These are phyloP conservation scores for Fistulinella cinereoalba DNA, from an alignment of 1,284 basidiomycete species.

Conservation along the genomic window DNA sequence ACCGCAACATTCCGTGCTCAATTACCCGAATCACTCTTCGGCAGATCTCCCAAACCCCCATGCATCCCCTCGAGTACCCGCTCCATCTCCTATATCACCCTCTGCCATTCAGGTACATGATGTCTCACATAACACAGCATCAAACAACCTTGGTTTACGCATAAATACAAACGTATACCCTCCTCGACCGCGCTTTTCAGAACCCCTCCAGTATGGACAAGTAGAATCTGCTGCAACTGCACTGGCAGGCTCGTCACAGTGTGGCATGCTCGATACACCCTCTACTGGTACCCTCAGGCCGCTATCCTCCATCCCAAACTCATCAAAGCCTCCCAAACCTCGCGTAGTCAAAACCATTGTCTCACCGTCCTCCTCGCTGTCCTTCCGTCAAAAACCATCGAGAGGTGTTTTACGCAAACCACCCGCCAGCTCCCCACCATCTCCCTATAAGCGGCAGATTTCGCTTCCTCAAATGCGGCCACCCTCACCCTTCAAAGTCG, in stretches of 20 bases:
- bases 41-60: slow-evolving; percentile 29
- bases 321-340: slow-evolving; percentile 11
- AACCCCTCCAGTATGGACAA: background rate
- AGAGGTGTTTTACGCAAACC: slow-evolving; percentile 10
- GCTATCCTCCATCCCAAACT: background rate
- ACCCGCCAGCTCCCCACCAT: background rate
- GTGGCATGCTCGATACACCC: background rate
- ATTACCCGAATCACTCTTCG: slow-evolving; percentile 16
- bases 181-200: background rate
- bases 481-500: slow-evolving; percentile 25
- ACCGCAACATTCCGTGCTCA: slow-evolving; percentile 32
- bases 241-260: background rate
- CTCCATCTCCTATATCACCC: background rate
- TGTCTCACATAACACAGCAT: background rate
- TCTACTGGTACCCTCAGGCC: background rate
- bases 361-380: slow-evolving; percentile 1
- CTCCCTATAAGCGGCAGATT: slow-evolving; percentile 1
- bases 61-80: background rate
- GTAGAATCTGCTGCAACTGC: background rate
- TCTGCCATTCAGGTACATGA: background rate
- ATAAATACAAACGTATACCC: slow-evolving; percentile 9
- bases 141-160: slow-evolving; percentile 2
- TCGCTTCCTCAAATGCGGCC: slow-evolving; percentile 24
- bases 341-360: background rate
- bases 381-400: background rate